Base-by-base conservation (phyloP, 768 basidiomycete species). In the Auriscalpium microsporum region DNA sequence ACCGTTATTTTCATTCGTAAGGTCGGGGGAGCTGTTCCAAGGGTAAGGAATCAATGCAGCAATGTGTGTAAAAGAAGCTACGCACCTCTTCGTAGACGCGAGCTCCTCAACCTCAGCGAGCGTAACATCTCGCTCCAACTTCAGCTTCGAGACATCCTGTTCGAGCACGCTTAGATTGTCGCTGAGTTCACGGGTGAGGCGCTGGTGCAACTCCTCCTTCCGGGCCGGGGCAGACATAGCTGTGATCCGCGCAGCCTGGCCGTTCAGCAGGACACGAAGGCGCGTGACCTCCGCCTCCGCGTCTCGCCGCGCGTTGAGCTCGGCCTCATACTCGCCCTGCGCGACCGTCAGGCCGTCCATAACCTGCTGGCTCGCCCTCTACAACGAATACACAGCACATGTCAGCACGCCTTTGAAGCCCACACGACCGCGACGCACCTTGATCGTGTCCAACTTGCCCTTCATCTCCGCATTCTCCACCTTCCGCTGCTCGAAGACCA, bases 21-120 rank as follows among this genome's bases (percentile, higher is more conserved):
- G 10, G 34, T 54, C 46, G 21, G 48, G 48, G 10, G 63, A 65
- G 45, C 69, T 69, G 45, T 52, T 16, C 23, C 37, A 17, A 9
- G 28, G 34, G 34, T 54, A 36, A 59, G 45, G 19, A 37, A 19
- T 8, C 17, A 17, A 16, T 45, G 14, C n/a, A 9, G 19, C 7
- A 45, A 40, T 10, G 11, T 5, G 19, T 19, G n/a, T n/a, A n/a
- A n/a, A n/a, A 8, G 52, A 48, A 47, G 14, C 46, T 6, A 73
- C 77, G 49, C 62, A 94, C 93, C 79, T 82, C 66, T 83, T 89
- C 0, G 79, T 79, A 17, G 79, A 81, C 17, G 83, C 80, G 36
- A 99, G 75, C 71, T 97, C 94, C 65, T 95, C 94, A 38, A 98
- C 82, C 68, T 99, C 95, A 0, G 93, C 94, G 55, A 97, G 71